phyloP scores from a whole-genome alignment of 1,139 yeast species.

The Yamadazyma aaseri region DNA sequence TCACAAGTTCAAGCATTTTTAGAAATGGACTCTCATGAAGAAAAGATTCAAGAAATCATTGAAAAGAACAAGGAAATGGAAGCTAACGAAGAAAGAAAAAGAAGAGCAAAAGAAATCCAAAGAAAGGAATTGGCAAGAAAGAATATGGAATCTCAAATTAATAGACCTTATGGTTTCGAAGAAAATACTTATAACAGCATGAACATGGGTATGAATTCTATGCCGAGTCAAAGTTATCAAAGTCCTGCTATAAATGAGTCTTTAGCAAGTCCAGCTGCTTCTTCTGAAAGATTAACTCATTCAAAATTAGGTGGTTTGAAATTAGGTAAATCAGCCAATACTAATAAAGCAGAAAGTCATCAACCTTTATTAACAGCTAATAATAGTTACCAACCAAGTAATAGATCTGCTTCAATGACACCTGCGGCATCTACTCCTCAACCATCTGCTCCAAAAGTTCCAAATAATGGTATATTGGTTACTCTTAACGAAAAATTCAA shows the following conservation, averaged over 20 bases:
- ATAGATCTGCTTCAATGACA: slow-evolving; percentile 12
- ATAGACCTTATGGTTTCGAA: slow-evolving; percentile 10
- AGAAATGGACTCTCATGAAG: slow-evolving; percentile 98
- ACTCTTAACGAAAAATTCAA: slow-evolving; percentile 74
- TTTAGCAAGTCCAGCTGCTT: slow-evolving; percentile 8
- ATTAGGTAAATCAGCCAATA: slow-evolving; percentile 62
- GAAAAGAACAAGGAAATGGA: slow-evolving; percentile 96
- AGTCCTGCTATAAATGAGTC: slow-evolving; percentile 27
- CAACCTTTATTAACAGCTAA: slow-evolving; percentile 41
- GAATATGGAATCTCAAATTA: slow-evolving; percentile 33
- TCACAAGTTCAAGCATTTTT: slow-evolving; percentile 85
- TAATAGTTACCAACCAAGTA: slow-evolving; percentile 16
- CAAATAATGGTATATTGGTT: slow-evolving; percentile 77
- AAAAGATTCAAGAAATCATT: slow-evolving; percentile 95
- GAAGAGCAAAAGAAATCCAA: slow-evolving; percentile 93
- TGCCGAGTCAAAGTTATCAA: slow-evolving; percentile 32
- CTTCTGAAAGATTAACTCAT: slow-evolving; percentile 22
- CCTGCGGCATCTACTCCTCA: slow-evolving; percentile 18
- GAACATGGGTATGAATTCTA: slow-evolving; percentile 1
- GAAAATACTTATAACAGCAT: slow-evolving; percentile 5
- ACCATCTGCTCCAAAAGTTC: slow-evolving; percentile 31
- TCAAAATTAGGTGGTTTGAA: slow-evolving; percentile 72
- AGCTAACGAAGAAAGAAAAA: slow-evolving; percentile 95
- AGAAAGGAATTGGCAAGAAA: slow-evolving; percentile 77
- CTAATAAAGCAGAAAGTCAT: slow-evolving; percentile 29